These are phyloP conservation scores for Fraxinus excelsior DNA, from an alignment of 257 asterid genomes.

Conservation along the genomic window DNA sequence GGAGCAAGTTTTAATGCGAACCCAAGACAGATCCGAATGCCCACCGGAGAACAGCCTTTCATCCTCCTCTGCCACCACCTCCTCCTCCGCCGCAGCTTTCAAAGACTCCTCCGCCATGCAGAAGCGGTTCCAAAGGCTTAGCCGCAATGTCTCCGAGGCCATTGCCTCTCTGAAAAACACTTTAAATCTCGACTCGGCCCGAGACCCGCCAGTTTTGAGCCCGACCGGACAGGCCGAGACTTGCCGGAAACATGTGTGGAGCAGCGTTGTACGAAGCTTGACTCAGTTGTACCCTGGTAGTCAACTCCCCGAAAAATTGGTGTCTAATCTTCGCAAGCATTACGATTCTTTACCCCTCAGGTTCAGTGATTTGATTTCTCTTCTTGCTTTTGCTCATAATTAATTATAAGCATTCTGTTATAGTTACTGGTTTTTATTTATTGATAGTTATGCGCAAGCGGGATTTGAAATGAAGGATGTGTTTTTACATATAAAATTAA, in stretches of 20 bases:
- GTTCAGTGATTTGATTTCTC: slow-evolving; percentile 32
- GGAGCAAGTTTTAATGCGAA: slow-evolving; percentile 90
- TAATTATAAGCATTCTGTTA: slow-evolving; percentile 14
- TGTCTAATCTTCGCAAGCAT: slow-evolving; percentile 90
- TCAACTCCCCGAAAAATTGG: slow-evolving; percentile 93
- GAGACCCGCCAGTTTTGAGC: slow-evolving; percentile 51
- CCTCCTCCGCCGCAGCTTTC: slow-evolving; percentile 35
- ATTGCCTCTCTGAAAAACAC: slow-evolving; percentile 88
- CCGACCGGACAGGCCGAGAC: slow-evolving; percentile 43
- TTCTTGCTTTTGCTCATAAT: slow-evolving; percentile 6
- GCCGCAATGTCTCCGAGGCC: slow-evolving; percentile 92
- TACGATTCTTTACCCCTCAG: slow-evolving; percentile 94
- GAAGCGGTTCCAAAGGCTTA: slow-evolving; percentile 73
- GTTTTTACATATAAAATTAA: slow-evolving; percentile 86
- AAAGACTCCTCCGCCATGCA: slow-evolving; percentile 78
- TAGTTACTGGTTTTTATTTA: slow-evolving; percentile 2
- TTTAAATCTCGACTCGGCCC: slow-evolving; percentile 65
- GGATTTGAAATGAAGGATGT: slow-evolving; percentile 98
- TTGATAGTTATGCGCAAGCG: slow-evolving; percentile 79
- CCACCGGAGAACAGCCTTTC: slow-evolving; percentile 41
- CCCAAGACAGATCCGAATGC: slow-evolving; percentile 81
- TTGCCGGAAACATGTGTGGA: slow-evolving; percentile 87
- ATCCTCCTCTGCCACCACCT: slow-evolving; percentile 31
- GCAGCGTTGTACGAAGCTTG: slow-evolving; percentile 80
- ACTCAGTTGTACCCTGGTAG: slow-evolving; percentile 97